Conservation (phyloP, 257 asterid genomes). For the Plectranthus barbatus region DNA sequence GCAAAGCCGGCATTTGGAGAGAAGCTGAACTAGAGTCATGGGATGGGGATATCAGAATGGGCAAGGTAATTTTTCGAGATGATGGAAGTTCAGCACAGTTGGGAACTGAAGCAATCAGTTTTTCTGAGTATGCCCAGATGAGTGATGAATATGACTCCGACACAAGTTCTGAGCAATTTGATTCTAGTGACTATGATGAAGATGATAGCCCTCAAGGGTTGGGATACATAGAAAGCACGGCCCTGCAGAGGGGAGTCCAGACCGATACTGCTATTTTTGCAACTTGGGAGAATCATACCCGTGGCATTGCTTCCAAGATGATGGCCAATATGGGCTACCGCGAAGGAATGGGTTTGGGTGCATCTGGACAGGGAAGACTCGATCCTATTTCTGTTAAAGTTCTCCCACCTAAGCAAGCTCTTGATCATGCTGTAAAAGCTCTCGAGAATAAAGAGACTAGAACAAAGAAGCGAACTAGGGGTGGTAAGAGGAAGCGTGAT, state of each 20-base stretch:
- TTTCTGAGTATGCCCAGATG: constrained; percentile 49
- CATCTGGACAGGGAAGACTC: constrained; percentile 82
- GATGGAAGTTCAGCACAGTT: constrained; percentile 72
- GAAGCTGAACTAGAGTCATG: constrained; percentile 84
- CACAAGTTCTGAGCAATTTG: constrained; percentile 40
- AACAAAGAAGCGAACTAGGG: constrained; percentile 67
- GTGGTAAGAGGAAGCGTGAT: constrained; percentile 83
- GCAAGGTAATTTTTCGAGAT: constrained; percentile 56
- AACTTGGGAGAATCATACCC: constrained; percentile 94
- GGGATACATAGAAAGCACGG: constrained; percentile 60
- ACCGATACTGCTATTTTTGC: constrained; percentile 79
- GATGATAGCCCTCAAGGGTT: constrained; percentile 53
- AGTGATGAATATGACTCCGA: constrained; percentile 62
- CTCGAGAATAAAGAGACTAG: constrained; percentile 24
- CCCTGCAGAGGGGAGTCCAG: constrained; percentile 62
- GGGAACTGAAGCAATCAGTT: constrained; percentile 52
- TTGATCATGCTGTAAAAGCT: constrained; percentile 56
- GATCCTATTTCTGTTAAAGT: constrained; percentile 67
- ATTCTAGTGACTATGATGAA: constrained; percentile 52
- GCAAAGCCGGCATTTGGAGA: constrained; percentile 64
- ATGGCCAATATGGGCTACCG: constrained; percentile 98
- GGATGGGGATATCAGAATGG: constrained; percentile 57
- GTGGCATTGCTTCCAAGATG: constrained; percentile 95
- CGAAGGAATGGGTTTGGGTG: constrained; percentile 99
- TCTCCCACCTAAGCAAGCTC: constrained; percentile 77